Evolutionary conservation across 495 filamentous ascomycete genomes (phyloP).

Genomic region (Xylona heveae): DNA sequence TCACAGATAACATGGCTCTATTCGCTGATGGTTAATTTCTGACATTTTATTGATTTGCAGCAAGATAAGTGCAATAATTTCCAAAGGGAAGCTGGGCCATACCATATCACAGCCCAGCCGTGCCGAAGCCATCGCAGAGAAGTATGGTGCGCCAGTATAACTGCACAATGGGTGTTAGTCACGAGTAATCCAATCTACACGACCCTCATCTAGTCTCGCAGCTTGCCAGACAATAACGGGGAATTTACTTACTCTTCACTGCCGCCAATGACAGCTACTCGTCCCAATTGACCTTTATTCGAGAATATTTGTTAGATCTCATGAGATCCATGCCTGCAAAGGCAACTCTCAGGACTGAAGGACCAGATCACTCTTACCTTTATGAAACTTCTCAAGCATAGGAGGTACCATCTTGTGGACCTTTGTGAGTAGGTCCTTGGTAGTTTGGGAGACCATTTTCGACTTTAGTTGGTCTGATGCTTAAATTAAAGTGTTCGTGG

Average conservation of each 20-base stretch:
- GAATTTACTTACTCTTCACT: slow-evolving; percentile 45
- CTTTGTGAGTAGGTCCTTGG: slow-evolving; percentile 55
- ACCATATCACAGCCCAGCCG: slow-evolving; percentile 71
- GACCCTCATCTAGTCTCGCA: neutral
- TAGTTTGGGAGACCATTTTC: slow-evolving; percentile 21
- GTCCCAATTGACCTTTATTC: slow-evolving; percentile 60
- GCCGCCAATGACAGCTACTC: slow-evolving; percentile 86
- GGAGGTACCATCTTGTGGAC: slow-evolving; percentile 86
- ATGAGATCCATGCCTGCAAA: no score
- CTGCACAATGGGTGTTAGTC: slow-evolving; percentile 12
- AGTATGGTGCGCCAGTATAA: slow-evolving; percentile 94
- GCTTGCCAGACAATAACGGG: neutral
- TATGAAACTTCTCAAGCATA: slow-evolving; percentile 90
- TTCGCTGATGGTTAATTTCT: slow-evolving; percentile 2
- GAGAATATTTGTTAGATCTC: slow-evolving; percentile 4
- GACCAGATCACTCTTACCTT: slow-evolving; percentile 33
- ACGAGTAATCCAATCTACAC: neutral
- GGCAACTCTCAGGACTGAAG: no score
- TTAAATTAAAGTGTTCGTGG: no score
- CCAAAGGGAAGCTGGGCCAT: slow-evolving; percentile 9
- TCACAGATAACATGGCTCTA: slow-evolving; percentile 96
- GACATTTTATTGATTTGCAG: neutral
- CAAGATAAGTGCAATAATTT: slow-evolving; percentile 1
- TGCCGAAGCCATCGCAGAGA: slow-evolving; percentile 91
- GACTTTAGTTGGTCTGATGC: no score